Percentiles rank a stretch among this genome's conserved stretches.
Evolutionary conservation across 345 rosid species (phyloP).

Genomic region (Citrus hindsii): DNA sequence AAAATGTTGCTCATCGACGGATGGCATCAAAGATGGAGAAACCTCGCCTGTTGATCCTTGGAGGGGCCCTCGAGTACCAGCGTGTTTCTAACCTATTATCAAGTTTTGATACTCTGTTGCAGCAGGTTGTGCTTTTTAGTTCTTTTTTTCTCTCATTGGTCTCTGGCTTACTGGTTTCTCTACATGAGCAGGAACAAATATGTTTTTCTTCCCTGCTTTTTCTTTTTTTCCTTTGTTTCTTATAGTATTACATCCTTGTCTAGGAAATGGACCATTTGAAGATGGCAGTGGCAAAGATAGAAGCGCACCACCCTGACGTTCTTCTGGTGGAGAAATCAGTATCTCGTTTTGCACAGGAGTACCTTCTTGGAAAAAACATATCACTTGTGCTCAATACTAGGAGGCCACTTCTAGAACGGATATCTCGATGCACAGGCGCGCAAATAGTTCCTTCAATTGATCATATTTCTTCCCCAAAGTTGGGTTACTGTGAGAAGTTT

Average conservation of each 20-base stretch:
- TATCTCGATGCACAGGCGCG: slow-evolving; percentile 95
- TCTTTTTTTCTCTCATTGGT: slow-evolving; percentile 11
- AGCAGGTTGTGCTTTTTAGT: slow-evolving; percentile 64
- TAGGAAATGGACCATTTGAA: slow-evolving; percentile 97
- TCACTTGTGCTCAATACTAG: slow-evolving; percentile 92
- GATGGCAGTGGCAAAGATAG: slow-evolving; percentile 97
- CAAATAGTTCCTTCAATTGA: slow-evolving; percentile 91
- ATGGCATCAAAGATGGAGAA: slow-evolving; percentile 84
- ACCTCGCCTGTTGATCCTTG: slow-evolving; percentile 86
- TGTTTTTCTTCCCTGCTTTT: background rate
- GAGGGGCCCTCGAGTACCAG: slow-evolving; percentile 97
- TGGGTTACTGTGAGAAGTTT: slow-evolving; percentile 87
- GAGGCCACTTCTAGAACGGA: slow-evolving; percentile 80
- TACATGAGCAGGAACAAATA: slow-evolving; percentile 5
- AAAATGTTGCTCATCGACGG: slow-evolving; percentile 94
- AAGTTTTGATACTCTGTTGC: slow-evolving; percentile 89
- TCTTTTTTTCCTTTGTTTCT: slow-evolving; percentile 9
- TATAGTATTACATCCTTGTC: slow-evolving; percentile 23
- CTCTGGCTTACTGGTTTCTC: background rate
- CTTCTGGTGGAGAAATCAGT: slow-evolving; percentile 97
- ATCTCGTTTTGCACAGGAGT: slow-evolving; percentile 90
- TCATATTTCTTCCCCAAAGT: slow-evolving; percentile 78
- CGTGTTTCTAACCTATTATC: slow-evolving; percentile 84
- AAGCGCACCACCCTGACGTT: slow-evolving; percentile 79
- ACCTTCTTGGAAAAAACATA: slow-evolving; percentile 80